Evolutionary conservation across 805 yeast genomes (phyloP).

Genomic region (Debaryomyces hansenii): DNA sequence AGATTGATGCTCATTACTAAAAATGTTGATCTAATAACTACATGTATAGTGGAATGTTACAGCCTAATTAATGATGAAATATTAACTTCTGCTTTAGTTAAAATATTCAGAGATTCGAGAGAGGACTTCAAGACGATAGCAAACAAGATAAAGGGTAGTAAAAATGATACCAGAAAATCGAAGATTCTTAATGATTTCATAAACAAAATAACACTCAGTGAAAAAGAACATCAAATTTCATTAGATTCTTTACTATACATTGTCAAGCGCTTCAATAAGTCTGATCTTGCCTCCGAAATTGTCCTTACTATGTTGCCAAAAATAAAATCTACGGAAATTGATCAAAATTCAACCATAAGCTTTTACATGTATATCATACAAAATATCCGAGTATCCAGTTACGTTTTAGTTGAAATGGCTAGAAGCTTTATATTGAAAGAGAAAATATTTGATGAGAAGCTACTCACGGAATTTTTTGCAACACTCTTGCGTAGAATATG

Average conservation of each 20-base stretch:
- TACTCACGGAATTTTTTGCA: conserved; percentile 3
- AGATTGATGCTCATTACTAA: not conserved
- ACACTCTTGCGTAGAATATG: conserved; percentile 1
- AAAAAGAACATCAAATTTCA: not conserved
- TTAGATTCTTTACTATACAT: not conserved
- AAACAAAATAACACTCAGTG: not conserved
- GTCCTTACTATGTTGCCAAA: not conserved
- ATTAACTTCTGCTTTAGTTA: not conserved
- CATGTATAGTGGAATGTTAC: not conserved
- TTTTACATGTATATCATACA: conserved; percentile 1
- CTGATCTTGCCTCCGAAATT: conserved; percentile 1
- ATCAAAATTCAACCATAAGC: not conserved
- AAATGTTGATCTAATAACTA: not conserved
- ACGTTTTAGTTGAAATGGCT: conserved; percentile 4
- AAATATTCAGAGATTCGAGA: not conserved
- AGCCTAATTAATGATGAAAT: not conserved
- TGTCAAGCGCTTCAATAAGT: conserved; percentile 1
- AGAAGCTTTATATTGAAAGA: conserved; percentile 9
- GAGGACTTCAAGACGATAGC: not conserved
- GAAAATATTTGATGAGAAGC: conserved; percentile 6
- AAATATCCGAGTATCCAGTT: conserved; percentile 2
- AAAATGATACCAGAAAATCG: not conserved
- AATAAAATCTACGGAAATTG: not conserved
- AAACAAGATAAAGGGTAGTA: conserved; percentile 1
- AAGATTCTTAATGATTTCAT: conserved; percentile 2